Conservation (phyloP, 257 asterid genomes). For the Salvia splendens region DNA sequence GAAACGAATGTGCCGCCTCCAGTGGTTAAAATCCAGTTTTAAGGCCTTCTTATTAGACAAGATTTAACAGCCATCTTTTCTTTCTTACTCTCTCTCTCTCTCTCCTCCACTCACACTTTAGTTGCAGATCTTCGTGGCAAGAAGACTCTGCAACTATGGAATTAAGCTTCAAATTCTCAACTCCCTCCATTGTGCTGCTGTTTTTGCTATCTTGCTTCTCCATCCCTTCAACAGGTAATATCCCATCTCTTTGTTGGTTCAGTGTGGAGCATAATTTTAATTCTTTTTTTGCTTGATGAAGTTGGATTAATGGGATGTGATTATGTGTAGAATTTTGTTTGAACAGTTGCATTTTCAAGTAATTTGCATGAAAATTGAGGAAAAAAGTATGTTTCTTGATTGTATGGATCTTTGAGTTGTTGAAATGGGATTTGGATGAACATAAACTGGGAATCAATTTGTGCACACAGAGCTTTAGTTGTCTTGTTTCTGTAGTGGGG, state of each 20-base stretch:
- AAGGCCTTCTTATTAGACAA: no score
- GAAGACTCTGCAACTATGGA: slow-evolving; percentile 43
- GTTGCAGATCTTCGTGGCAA: slow-evolving; percentile 53
- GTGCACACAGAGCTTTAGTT: no score
- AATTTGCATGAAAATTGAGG: neutral
- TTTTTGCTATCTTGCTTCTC: slow-evolving; percentile 54
- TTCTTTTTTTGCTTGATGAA: neutral
- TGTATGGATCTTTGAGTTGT: no score
- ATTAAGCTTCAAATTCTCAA: slow-evolving; percentile 37
- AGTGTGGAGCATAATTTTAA: neutral
- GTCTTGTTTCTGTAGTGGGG: no score
- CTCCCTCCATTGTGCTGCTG: slow-evolving; percentile 38
- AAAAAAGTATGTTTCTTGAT: neutral
- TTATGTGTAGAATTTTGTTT: slow-evolving; percentile 3
- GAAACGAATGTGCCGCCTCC: no score
- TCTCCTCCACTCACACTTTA: slow-evolving; percentile 23
- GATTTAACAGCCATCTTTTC: no score
- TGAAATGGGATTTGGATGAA: no score
- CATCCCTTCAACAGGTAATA: slow-evolving; percentile 66
- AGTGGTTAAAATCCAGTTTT: no score
- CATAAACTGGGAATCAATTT: no score
- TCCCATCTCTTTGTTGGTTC: neutral
- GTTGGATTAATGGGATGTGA: neutral
- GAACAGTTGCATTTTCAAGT: slow-evolving; percentile 8
- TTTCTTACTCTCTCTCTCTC: neutral